Evolutionary conservation across 192 early-diverging fungal genomes (phyloP), one percentile per base, ranked within the genome.

Genomic region (Spinellus fusiger): DNA sequence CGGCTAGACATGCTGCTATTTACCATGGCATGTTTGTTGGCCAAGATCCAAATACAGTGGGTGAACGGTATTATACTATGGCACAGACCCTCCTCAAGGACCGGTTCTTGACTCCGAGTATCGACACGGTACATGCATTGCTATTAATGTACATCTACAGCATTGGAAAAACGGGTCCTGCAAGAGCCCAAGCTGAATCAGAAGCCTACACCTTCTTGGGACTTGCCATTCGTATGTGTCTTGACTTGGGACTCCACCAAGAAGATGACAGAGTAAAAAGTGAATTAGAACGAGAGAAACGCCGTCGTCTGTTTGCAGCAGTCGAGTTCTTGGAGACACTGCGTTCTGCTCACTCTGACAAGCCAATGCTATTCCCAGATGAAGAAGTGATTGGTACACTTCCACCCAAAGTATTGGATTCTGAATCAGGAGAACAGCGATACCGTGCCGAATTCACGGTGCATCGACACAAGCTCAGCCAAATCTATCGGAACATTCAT

Each of bases 381-480:
- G 2, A 52, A 68, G 18, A 59, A 34, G 47, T 57, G 64, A 22
- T 58, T 55, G 5, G 44, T 56, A 8, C 37, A 35, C 0, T 31
- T 44, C 4, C 40, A 18, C 59, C 54, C 0, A 47, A n/a, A 9
- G 31, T 59, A 3, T 35, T 68, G 46, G 56, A 48, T 4, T 58
- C 64, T 22, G 71, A 73, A 54, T 22, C 31, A 3, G 70, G 64
- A 5, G 71, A 73, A 4, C 49, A 48, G 23, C 49, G 61, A 0
- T 68, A 68, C n/a, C 61, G 66, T 22, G 71, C 68, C 3, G 71
- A 73, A 64, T 73, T 68, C 48, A 64, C 54, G 13, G 49, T 64
- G 25, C 48, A 73, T 56, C 55, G 71, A 0, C 66, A 68, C 20
- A 40, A 65, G 35, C 58, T 73, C 50, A 67, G 33, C 6, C 61